Evolutionary conservation across 2,329 filamentous ascomycete genomes (phyloP).

Genomic region (Aspergillus tanneri): DNA sequence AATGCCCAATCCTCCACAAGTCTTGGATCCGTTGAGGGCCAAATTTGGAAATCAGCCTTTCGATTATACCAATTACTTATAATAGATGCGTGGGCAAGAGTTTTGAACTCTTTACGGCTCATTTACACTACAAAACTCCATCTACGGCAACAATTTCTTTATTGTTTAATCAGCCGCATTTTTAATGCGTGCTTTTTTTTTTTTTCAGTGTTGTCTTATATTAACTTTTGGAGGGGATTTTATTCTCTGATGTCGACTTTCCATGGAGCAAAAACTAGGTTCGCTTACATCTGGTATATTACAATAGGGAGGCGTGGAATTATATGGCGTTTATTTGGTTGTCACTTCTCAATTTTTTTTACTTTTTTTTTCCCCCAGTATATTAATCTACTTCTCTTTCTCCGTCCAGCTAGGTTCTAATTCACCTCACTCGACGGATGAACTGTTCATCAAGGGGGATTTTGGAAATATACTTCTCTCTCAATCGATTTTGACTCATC

Average conservation of each 20-base stretch:
- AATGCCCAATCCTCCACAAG: constrained; percentile 24
- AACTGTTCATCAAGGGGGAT: too few relatives aligned
- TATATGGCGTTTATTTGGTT: constrained; percentile 1
- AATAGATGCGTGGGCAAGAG: too few relatives aligned
- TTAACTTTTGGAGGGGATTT: too few relatives aligned
- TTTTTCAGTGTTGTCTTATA: too few relatives aligned
- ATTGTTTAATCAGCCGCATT: constrained; percentile 1
- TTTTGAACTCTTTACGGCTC: not conserved
- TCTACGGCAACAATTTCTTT: too few relatives aligned
- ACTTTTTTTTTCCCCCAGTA: not conserved
- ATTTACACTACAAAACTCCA: too few relatives aligned
- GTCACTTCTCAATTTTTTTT: not conserved
- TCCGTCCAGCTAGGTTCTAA: not conserved
- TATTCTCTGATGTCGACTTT: not conserved
- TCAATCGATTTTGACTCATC: too few relatives aligned
- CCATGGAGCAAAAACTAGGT: not conserved
- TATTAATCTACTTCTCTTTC: constrained; percentile 2
- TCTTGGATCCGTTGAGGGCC: constrained; percentile 26
- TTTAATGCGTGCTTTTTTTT: too few relatives aligned
- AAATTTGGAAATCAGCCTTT: constrained; percentile 31
- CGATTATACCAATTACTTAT: constrained; percentile 32
- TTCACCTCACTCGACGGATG: too few relatives aligned
- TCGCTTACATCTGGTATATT: not conserved
- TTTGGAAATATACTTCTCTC: too few relatives aligned
- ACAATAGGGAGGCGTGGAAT: not conserved